Percentiles rank a stretch among this genome's conserved stretches.
Evolutionary conservation across 1,139 yeast genomes (phyloP).

Genomic region (Sugiyamaella paludigena): DNA sequence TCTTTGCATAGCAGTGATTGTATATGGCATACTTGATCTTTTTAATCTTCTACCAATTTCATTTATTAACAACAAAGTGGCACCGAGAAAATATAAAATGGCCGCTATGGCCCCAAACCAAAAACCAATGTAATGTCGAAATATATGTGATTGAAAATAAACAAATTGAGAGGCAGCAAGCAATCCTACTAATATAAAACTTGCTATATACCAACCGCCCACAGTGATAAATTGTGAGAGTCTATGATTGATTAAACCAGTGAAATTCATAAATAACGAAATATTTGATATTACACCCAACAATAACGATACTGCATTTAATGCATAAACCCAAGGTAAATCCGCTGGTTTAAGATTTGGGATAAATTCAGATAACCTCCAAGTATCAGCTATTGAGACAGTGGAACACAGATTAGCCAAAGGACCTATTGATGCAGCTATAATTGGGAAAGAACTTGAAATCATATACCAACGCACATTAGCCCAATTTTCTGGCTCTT

Average conservation of each 20-base stretch:
- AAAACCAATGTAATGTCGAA: slow-evolving; percentile 56
- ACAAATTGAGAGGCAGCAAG: slow-evolving; percentile 40
- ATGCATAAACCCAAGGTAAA: slow-evolving; percentile 44
- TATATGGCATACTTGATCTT: slow-evolving; percentile 9
- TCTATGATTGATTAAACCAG: slow-evolving; percentile 54
- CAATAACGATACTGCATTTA: slow-evolving; percentile 61
- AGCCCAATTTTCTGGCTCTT: slow-evolving; percentile 15
- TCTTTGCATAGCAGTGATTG: slow-evolving; percentile 59
- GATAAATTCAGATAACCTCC: slow-evolving; percentile 48
- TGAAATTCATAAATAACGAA: slow-evolving; percentile 64
- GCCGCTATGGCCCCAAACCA: slow-evolving; percentile 74
- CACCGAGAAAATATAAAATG: slow-evolving; percentile 56
- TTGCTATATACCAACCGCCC: slow-evolving; percentile 60
- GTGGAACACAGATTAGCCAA: slow-evolving; percentile 69
- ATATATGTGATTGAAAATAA: slow-evolving; percentile 25
- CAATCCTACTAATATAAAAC: slow-evolving; percentile 49
- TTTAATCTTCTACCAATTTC: slow-evolving; percentile 65
- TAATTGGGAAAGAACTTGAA: slow-evolving; percentile 65
- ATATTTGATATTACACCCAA: slow-evolving; percentile 66
- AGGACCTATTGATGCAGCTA: slow-evolving; percentile 78
- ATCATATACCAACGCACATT: slow-evolving; percentile 51
- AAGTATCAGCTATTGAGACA: slow-evolving; percentile 66
- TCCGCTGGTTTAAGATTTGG: slow-evolving; percentile 33
- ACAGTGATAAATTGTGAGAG: slow-evolving; percentile 51
- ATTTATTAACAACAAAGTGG: slow-evolving; percentile 53